phyloP scores from a whole-genome alignment of 2,329 filamentous ascomycete genomes.

The Phaeomoniella chlamydospora region DNA sequence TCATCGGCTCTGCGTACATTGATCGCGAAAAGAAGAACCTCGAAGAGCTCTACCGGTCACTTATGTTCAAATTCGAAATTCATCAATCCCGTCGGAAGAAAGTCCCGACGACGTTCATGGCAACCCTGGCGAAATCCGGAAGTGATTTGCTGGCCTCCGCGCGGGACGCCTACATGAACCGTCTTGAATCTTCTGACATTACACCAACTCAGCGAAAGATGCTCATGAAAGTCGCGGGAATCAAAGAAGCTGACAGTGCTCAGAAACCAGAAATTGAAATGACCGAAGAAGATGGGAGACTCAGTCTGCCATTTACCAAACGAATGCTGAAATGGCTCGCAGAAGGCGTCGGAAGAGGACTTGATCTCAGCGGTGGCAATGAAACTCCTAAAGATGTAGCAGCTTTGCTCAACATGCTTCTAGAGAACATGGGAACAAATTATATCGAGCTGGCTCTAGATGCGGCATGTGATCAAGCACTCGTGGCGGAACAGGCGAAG shows the following conservation, averaged over 20 bases:
- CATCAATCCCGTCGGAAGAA: slow-evolving; percentile 74
- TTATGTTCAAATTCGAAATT: slow-evolving; percentile 94
- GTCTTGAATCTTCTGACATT: slow-evolving; percentile 76
- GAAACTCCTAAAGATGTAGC: slow-evolving; percentile 93
- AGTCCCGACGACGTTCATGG: slow-evolving; percentile 81
- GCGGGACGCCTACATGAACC: slow-evolving; percentile 67
- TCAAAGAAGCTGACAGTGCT: slow-evolving; percentile 54
- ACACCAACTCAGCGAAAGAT: slow-evolving; percentile 79
- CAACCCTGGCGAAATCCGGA: slow-evolving; percentile 75
- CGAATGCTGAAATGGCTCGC: slow-evolving; percentile 96
- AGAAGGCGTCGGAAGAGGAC: slow-evolving; percentile 77
- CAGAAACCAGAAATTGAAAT: slow-evolving; percentile 81
- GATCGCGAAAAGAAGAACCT: slow-evolving; percentile 52
- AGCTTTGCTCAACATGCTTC: slow-evolving; percentile 65
- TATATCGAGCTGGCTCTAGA: slow-evolving; percentile 54
- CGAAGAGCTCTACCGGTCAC: slow-evolving; percentile 73
- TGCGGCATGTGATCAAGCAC: slow-evolving; percentile 58
- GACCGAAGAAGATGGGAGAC: slow-evolving; percentile 70
- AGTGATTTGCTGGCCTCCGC: slow-evolving; percentile 78
- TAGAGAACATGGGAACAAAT: slow-evolving; percentile 78
- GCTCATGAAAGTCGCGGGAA: slow-evolving; percentile 75
- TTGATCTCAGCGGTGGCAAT: slow-evolving; percentile 74
- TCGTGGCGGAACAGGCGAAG: slow-evolving; percentile 63
- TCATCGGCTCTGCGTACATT: slow-evolving; percentile 50
- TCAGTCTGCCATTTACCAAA: slow-evolving; percentile 81